Percentiles rank a stretch among this genome's conserved stretches.
phyloP scores from a whole-genome alignment of 139 green algal genomes.

The Picochlorum sp. region DNA sequence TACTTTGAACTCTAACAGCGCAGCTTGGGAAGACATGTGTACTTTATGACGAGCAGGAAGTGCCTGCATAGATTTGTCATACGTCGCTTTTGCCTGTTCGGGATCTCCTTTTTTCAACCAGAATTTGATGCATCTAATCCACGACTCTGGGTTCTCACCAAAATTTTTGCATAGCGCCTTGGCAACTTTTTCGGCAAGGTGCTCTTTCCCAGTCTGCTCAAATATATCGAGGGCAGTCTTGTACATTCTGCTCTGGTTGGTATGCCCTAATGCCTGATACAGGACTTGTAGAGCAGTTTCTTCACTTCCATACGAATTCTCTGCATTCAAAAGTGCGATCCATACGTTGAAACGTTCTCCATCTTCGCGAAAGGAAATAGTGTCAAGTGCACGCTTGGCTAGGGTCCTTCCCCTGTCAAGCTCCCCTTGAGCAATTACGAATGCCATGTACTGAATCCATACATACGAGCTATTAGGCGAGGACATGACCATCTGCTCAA shows the following conservation, averaged over 20 bases:
- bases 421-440: slow-evolving; percentile 69
- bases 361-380: slow-evolving; percentile 46
- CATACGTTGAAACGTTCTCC: slow-evolving; percentile 92
- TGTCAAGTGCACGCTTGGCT: slow-evolving; percentile 59
- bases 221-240: slow-evolving; percentile 44
- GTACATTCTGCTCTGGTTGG: slow-evolving; percentile 73
- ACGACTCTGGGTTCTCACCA: slow-evolving; percentile 68
- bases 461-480: slow-evolving; percentile 68
- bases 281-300: slow-evolving; percentile 72
- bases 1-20: slow-evolving; percentile 75
- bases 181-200: slow-evolving; percentile 39
- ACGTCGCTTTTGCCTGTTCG: slow-evolving; percentile 25
- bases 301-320: slow-evolving; percentile 76
- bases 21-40: slow-evolving; percentile 66
- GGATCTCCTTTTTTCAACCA: slow-evolving; percentile 27
- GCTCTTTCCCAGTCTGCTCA: slow-evolving; percentile 34
- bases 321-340: slow-evolving; percentile 89
- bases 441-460: slow-evolving; percentile 95
- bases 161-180: slow-evolving; percentile 76
- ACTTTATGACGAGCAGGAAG: slow-evolving; percentile 89
- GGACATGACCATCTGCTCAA: slow-evolving; percentile 66
- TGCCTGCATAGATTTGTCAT: slow-evolving; percentile 56
- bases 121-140: slow-evolving; percentile 51
- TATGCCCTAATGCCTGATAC: slow-evolving; percentile 57
- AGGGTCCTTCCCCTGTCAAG: slow-evolving; percentile 55